These are phyloP conservation scores for Eimeria brunetti DNA, from an alignment of 169 alveolate species.

Conservation along the genomic window DNA sequence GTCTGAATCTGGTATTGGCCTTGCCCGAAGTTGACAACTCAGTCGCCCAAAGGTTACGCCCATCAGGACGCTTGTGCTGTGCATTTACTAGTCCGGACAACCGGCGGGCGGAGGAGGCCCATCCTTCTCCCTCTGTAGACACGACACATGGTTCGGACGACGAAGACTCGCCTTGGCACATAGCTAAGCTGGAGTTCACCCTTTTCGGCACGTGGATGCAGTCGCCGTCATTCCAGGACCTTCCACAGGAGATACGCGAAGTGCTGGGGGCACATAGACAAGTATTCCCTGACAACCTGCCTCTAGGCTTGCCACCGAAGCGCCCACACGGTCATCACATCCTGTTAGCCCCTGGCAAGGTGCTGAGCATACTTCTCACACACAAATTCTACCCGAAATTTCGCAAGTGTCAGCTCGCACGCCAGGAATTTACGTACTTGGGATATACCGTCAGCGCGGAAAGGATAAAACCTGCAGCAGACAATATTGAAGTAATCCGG, in stretches of 20 bases:
- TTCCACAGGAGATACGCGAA: not conserved
- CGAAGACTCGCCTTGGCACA: not conserved
- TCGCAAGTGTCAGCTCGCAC: no score
- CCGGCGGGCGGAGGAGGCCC: no score
- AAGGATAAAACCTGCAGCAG: no score
- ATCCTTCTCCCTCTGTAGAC: no score
- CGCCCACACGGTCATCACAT: slow-evolving; percentile 4
- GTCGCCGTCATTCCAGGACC: not conserved
- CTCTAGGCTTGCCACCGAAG: slow-evolving; percentile 21
- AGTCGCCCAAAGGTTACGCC: not conserved
- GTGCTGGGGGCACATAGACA: not conserved
- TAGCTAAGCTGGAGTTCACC: not conserved
- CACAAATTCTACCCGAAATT: no score
- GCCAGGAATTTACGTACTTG: no score
- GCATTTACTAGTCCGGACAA: no score
- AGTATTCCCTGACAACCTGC: not conserved
- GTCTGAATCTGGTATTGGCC: not conserved
- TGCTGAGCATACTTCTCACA: no score
- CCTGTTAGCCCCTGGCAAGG: not conserved
- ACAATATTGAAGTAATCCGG: no score
- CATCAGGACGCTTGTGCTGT: no score
- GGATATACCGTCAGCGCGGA: no score
- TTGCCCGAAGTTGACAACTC: not conserved
- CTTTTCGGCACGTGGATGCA: not conserved
- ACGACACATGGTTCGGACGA: not conserved